Percentiles rank a stretch among this genome's conserved stretches.
Conservation (phyloP, 139 green algal genomes). For the Chloropicon primus region DNA sequence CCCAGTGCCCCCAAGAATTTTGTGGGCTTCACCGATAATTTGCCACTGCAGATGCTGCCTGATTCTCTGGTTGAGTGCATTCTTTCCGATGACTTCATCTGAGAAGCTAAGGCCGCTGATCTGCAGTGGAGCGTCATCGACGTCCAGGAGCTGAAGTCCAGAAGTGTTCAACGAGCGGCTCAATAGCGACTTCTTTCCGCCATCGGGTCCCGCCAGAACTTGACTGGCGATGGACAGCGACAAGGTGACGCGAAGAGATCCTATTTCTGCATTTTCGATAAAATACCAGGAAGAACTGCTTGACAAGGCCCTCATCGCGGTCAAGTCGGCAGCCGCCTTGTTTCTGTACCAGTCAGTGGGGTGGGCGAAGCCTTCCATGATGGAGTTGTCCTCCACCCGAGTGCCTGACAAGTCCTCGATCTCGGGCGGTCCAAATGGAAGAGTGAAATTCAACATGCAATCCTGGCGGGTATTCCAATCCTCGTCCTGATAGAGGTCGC, state of each 20-base stretch:
- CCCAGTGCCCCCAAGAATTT: constrained; percentile 53
- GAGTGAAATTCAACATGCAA: neutral
- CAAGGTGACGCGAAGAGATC: constrained; percentile 56
- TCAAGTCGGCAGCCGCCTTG: constrained; percentile 44
- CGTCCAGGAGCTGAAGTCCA: constrained; percentile 77
- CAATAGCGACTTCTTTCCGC: constrained; percentile 13
- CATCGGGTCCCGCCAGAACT: neutral
- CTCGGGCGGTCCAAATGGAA: neutral
- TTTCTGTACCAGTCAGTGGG: neutral
- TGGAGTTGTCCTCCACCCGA: neutral
- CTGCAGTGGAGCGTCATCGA: constrained; percentile 62
- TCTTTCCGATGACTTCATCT: constrained; percentile 45
- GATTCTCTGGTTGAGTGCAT: constrained; percentile 35
- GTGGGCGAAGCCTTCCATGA: constrained; percentile 35
- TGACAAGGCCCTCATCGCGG: constrained; percentile 51
- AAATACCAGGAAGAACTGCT: constrained; percentile 53
- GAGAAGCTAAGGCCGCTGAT: constrained; percentile 37
- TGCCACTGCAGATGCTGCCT: constrained; percentile 25
- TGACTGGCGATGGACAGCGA: constrained; percentile 35
- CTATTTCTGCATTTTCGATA: constrained; percentile 44
- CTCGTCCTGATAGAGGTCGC: constrained; percentile 41
- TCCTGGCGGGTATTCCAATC: neutral
- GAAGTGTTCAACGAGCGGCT: constrained; percentile 37
- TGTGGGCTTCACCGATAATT: constrained; percentile 5
- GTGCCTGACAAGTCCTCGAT: neutral